A percentile compares a stretch with the other conserved stretches of the same genome.
Conservation (phyloP, 2,329 filamentous ascomycete genomes). For the Talaromyces sp. region DNA sequence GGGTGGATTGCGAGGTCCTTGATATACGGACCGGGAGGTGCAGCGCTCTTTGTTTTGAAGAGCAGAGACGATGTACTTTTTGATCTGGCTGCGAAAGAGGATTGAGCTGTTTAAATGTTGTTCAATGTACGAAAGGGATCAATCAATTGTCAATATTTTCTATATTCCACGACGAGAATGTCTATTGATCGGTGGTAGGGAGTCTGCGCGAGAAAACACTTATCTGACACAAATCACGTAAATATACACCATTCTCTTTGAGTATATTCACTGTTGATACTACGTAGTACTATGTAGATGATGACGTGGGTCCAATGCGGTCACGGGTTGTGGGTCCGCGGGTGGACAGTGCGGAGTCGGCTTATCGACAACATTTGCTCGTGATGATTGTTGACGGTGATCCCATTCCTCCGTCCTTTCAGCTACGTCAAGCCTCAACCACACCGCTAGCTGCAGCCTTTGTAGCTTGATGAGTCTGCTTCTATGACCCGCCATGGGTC, state of each 20-base stretch:
- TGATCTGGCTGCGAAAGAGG: background rate
- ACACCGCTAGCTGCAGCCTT: background rate
- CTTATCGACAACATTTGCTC: background rate
- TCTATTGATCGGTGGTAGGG: too few relatives aligned
- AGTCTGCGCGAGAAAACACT: too few relatives aligned
- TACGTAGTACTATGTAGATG: background rate
- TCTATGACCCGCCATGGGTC: constrained; percentile 27
- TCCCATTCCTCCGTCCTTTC: background rate
- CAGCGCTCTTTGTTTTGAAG: background rate
- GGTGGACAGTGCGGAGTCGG: background rate
- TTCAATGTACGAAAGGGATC: too few relatives aligned
- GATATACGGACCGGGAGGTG: background rate
- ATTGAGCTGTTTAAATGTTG: background rate
- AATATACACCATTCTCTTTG: too few relatives aligned
- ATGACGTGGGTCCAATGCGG: background rate
- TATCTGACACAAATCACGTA: too few relatives aligned
- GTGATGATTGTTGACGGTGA: background rate
- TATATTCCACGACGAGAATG: too few relatives aligned
- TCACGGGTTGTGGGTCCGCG: background rate
- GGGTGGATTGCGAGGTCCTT: background rate
- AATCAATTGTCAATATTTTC: too few relatives aligned
- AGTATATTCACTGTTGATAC: too few relatives aligned
- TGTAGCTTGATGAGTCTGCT: background rate
- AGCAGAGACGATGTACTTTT: background rate
- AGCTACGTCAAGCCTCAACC: background rate